A percentile compares a stretch with the other conserved stretches of the same genome.
phyloP scores from a whole-genome alignment of 768 basidiomycete genomes.

The Crepidotus variabilis region DNA sequence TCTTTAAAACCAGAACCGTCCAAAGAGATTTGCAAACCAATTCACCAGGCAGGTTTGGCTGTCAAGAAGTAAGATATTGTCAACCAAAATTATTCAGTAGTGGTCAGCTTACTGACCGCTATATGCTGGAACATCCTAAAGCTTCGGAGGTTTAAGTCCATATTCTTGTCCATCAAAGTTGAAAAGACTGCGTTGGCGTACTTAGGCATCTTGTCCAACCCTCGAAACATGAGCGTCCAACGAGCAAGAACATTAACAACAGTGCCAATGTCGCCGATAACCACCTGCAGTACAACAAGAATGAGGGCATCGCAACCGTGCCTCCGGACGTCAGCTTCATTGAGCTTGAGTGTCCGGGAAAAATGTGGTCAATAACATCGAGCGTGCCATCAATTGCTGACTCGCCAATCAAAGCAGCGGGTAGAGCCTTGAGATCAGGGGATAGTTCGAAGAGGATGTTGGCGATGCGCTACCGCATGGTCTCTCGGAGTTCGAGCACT shows the following conservation, averaged over 20 bases:
- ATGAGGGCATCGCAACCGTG: slow-evolving; percentile 12
- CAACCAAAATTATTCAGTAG: neutral
- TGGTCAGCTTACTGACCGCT: slow-evolving; percentile 5
- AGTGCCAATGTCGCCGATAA: slow-evolving; percentile 13
- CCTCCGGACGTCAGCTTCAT: slow-evolving; percentile 10
- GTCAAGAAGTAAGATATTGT: neutral
- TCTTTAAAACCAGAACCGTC: slow-evolving; percentile 16
- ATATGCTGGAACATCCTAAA: no score
- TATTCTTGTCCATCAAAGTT: slow-evolving; percentile 7
- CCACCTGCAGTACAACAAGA: slow-evolving; percentile 11
- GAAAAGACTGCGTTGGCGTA: slow-evolving; percentile 15
- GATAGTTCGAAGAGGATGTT: slow-evolving; percentile 9
- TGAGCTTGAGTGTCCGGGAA: slow-evolving; percentile 1
- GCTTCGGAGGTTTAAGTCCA: slow-evolving; percentile 10
- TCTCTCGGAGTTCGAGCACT: slow-evolving; percentile 2
- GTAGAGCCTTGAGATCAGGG: slow-evolving; percentile 7
- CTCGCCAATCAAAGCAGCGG: slow-evolving; percentile 15
- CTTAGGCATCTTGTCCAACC: slow-evolving; percentile 13
- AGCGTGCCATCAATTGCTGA: slow-evolving; percentile 16
- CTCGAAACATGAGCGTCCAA: slow-evolving; percentile 13
- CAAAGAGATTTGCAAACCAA: slow-evolving; percentile 20
- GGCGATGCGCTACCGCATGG: slow-evolving; percentile 13
- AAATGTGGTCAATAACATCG: slow-evolving; percentile 8
- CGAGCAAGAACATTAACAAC: slow-evolving; percentile 12
- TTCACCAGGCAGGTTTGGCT: slow-evolving; percentile 14